phyloP scores from a whole-genome alignment of 2,329 filamentous ascomycete genomes.

The Phoma sp. region DNA sequence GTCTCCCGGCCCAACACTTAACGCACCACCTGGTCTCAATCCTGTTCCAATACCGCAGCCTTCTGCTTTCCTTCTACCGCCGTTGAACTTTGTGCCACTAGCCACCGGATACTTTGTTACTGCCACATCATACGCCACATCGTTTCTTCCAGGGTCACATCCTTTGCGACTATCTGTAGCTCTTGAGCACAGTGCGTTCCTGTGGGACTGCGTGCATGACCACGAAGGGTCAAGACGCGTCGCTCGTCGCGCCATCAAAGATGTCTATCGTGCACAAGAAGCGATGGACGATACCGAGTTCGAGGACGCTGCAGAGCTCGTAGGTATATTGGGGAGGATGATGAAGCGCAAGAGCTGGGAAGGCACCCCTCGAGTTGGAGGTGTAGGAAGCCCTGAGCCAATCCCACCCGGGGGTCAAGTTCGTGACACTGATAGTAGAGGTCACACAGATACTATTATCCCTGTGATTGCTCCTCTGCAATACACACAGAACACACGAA shows the following conservation, averaged over 20 bases:
- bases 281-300: slow-evolving; percentile 97
- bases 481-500: slow-evolving; percentile 30
- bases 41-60: slow-evolving; percentile 52
- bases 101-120: slow-evolving; percentile 82
- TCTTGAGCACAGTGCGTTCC: slow-evolving; percentile 89
- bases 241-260: slow-evolving; percentile 82
- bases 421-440: slow-evolving; percentile 6
- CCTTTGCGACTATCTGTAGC: slow-evolving; percentile 88
- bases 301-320: slow-evolving; percentile 85
- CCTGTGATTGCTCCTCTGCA: slow-evolving; percentile 25
- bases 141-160: slow-evolving; percentile 82
- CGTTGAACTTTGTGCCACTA: slow-evolving; percentile 81
- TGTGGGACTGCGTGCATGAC: slow-evolving; percentile 92
- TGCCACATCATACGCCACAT: slow-evolving; percentile 75
- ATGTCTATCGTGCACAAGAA: slow-evolving; percentile 89
- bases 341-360: slow-evolving; percentile 69
- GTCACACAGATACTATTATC: slow-evolving; percentile 18
- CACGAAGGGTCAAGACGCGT: slow-evolving; percentile 75
- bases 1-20: slow-evolving; percentile 50
- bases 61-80: slow-evolving; percentile 79
- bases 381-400: slow-evolving; percentile 40
- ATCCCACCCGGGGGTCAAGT: slow-evolving; percentile 20
- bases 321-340: slow-evolving; percentile 85
- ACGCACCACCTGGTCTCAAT: slow-evolving; percentile 53
- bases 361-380: slow-evolving; percentile 44